Base-by-base conservation (phyloP, 129 eudicot species). In the Tanacetum coccineum region DNA sequence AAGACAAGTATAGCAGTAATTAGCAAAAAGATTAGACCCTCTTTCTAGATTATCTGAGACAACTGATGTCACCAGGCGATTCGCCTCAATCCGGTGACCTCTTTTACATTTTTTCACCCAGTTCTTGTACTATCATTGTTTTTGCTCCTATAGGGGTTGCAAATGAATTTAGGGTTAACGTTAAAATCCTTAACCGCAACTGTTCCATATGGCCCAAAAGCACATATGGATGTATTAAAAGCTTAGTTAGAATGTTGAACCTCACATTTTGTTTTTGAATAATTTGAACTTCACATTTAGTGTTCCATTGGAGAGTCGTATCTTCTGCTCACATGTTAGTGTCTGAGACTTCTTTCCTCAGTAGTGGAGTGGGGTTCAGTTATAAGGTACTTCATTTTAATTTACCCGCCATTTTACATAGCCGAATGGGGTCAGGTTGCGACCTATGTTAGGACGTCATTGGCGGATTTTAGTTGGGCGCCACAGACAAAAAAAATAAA, bases 181-280 rank as follows among this genome's bases (percentile, higher is more conserved):
- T 14, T 26, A 49, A 1, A 30, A 49, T 50, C 18, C 10, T 9
- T 46, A 19, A 32, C 36, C 19, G 10, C 32, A 15, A 62, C 22
- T 18, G 15, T n/a, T 17, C 18, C 10, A 46, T 2, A 47, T 26
- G 70, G 19, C 25, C 45, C 4, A 11, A 65, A 47, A 20, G 58
- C 70, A 47, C 11, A 13, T 65, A 8, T 13, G 70, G 8, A 22
- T 13, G n/a, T 67, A 36, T 10, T 67, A 17, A 15, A 30, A 28
- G 14, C 13, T 47, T 15, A 66, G 59, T 15, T 65, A 48, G 22
- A 63, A 18, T 11, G 68, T 47, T 47, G 52, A 47, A 47, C n/a
- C 36, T 30, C 6, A 4, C 36, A 30, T 30, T 30, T 30, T 30
- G 36, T 3, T 30, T 3, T 30, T 30, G 36, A 3, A 30, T 30